Evolutionary conservation across 495 filamentous ascomycete genomes (phyloP).

Genomic region (Tricharina praecox): DNA sequence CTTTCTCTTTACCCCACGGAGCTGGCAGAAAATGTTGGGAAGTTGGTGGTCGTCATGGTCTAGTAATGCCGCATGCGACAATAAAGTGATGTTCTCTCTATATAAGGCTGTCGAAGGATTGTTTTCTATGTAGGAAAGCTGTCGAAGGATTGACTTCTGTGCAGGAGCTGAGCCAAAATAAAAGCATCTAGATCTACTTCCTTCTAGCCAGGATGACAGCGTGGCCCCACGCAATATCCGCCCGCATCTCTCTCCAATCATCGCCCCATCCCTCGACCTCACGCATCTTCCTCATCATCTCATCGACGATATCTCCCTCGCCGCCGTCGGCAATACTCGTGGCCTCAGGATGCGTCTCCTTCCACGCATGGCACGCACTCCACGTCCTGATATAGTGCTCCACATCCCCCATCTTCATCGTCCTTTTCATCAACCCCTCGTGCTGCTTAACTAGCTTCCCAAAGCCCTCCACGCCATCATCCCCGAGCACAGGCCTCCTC

Average conservation of each 20-base stretch:
- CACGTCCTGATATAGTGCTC: conserved; percentile 42
- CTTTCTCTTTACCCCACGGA: too few relatives aligned
- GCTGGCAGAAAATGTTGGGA: too few relatives aligned
- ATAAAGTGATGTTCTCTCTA: too few relatives aligned
- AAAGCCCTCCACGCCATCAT: conserved; percentile 6
- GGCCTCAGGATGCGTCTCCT: conserved; percentile 31
- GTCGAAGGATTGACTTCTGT: neutral
- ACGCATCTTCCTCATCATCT: conserved; percentile 38
- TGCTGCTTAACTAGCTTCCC: conserved; percentile 28
- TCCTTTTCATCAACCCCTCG: conserved; percentile 34
- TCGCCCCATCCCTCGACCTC: conserved; percentile 31
- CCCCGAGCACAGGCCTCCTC: neutral
- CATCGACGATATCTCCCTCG: conserved; percentile 37
- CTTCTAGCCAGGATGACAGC: conserved; percentile 37
- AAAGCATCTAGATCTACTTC: conserved; percentile 20
- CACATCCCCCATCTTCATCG: conserved; percentile 36
- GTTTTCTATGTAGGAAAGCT: too few relatives aligned
- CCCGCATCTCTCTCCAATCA: conserved; percentile 35
- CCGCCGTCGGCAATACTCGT: conserved; percentile 35
- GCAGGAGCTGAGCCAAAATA: neutral
- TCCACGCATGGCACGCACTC: conserved; percentile 40
- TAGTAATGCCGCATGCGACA: too few relatives aligned
- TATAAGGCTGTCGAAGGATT: too few relatives aligned
- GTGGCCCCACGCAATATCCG: conserved; percentile 40
- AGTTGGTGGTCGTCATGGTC: too few relatives aligned